These are phyloP conservation scores for Sclerotinia trifoliorum DNA, from an alignment of 2,329 filamentous ascomycete genomes.

Conservation along the genomic window DNA sequence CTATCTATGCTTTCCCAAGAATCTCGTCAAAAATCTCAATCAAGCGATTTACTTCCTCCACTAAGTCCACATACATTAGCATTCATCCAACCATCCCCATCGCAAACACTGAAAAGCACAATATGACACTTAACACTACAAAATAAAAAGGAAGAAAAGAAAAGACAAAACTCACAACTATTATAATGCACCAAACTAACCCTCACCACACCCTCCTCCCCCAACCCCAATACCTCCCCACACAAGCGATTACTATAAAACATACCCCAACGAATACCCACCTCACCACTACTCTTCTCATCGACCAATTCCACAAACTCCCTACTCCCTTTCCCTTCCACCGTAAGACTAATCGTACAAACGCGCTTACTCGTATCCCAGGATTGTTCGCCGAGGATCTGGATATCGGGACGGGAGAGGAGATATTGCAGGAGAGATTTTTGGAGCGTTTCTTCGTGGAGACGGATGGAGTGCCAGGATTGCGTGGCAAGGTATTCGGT, in stretches of 20 bases:
- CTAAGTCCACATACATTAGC: slow-evolving; percentile 39
- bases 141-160: not conserved
- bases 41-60: slow-evolving; percentile 55
- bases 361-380: slow-evolving; percentile 52
- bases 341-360: slow-evolving; percentile 65
- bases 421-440: slow-evolving; percentile 59
- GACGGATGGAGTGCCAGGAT: slow-evolving; percentile 52
- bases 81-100: not conserved
- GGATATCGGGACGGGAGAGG: slow-evolving; percentile 50
- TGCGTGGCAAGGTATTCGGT: slow-evolving; percentile 56
- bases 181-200: slow-evolving; percentile 76
- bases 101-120: not conserved
- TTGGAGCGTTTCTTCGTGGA: slow-evolving; percentile 62
- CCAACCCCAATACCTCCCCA: slow-evolving; percentile 57
- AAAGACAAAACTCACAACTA: slow-evolving; percentile 50
- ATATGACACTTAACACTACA: too few species aligned
- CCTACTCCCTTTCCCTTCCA: slow-evolving; percentile 55
- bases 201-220: slow-evolving; percentile 61
- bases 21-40: slow-evolving; percentile 51
- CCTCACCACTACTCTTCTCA: slow-evolving; percentile 49
- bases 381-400: slow-evolving; percentile 57
- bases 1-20: not conserved
- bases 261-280: slow-evolving; percentile 64
- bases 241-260: slow-evolving; percentile 67
- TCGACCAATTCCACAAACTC: slow-evolving; percentile 63